A percentile compares a stretch with the other conserved stretches of the same genome.
Conservation (phyloP, 2,329 filamentous ascomycete genomes). For the Fusarium marasasianum region DNA sequence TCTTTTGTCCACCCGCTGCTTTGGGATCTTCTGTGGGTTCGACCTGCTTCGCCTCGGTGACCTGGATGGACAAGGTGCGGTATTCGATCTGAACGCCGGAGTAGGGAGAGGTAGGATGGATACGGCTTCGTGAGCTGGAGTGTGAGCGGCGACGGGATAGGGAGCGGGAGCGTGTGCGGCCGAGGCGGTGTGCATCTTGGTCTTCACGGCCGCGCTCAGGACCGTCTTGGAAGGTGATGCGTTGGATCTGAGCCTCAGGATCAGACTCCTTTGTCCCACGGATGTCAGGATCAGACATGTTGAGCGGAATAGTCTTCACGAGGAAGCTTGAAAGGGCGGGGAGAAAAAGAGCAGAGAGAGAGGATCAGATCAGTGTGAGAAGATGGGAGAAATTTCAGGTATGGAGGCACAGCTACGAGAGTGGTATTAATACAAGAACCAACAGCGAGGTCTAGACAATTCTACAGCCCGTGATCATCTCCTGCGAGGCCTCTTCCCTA, state of each 20-base stretch:
- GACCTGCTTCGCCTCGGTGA: conserved; percentile 49
- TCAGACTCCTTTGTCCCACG: conserved; percentile 23
- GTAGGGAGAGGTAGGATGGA: conserved; percentile 46
- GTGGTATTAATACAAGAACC: conserved; percentile 1
- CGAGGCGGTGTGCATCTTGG: not conserved
- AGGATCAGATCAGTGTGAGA: not conserved
- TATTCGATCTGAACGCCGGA: conserved; percentile 53
- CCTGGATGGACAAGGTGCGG: conserved; percentile 53
- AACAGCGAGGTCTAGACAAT: conserved; percentile 16
- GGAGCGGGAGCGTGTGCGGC: conserved; percentile 24
- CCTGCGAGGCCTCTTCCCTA: conserved; percentile 25
- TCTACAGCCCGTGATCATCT: not conserved
- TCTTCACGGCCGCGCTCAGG: conserved; percentile 12
- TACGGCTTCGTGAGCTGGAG: conserved; percentile 38
- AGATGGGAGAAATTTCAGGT: not conserved
- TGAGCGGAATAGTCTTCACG: not conserved
- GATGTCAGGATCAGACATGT: conserved; percentile 34
- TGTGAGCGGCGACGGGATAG: conserved; percentile 34
- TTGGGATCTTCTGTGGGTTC: conserved; percentile 35
- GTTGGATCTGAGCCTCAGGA: conserved; percentile 26
- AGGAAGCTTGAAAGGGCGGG: not conserved
- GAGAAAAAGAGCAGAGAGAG: not conserved
- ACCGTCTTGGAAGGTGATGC: conserved; percentile 33
- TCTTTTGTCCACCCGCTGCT: conserved; percentile 41
- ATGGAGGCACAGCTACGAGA: not conserved